Evolutionary conservation across 805 yeast genomes (phyloP).

Genomic region (Jamesozyma piceae): DNA sequence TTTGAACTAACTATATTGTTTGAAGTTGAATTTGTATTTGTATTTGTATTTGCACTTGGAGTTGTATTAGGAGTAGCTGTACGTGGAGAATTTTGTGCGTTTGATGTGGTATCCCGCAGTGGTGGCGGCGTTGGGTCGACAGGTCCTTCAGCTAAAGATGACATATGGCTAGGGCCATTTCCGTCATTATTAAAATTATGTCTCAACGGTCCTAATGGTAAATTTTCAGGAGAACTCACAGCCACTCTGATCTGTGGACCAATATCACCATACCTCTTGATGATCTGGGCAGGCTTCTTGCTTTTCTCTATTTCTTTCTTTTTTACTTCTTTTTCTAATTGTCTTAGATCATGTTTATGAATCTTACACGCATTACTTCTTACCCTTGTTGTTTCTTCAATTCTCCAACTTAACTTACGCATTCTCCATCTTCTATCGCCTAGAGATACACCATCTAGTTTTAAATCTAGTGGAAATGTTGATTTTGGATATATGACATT

Average conservation of each 20-base stretch:
- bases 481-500: slow-evolving; percentile 85
- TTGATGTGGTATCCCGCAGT: not conserved
- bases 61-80: not conserved
- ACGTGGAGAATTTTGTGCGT: not conserved
- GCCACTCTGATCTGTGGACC: slow-evolving; percentile 33
- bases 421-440: slow-evolving; percentile 75
- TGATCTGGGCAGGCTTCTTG: slow-evolving; percentile 18
- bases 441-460: slow-evolving; percentile 60
- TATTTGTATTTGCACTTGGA: not conserved
- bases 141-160: slow-evolving; percentile 4
- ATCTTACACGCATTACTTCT: slow-evolving; percentile 46
- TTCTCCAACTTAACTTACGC: slow-evolving; percentile 80
- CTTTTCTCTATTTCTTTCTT: slow-evolving; percentile 34
- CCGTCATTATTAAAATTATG: not conserved
- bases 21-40: not conserved
- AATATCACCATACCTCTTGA: slow-evolving; percentile 33
- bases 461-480: slow-evolving; percentile 71
- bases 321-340: slow-evolving; percentile 20
- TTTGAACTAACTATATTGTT: not conserved
- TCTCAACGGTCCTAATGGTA: slow-evolving; percentile 12
- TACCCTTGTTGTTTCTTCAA: slow-evolving; percentile 72
- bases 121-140: not conserved
- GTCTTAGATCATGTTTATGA: slow-evolving; percentile 44
- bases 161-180: not conserved
- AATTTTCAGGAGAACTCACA: slow-evolving; percentile 27